Base-by-base conservation (phyloP, 2,329 filamentous ascomycete genomes). In the Aspergillus cejpii region DNA sequence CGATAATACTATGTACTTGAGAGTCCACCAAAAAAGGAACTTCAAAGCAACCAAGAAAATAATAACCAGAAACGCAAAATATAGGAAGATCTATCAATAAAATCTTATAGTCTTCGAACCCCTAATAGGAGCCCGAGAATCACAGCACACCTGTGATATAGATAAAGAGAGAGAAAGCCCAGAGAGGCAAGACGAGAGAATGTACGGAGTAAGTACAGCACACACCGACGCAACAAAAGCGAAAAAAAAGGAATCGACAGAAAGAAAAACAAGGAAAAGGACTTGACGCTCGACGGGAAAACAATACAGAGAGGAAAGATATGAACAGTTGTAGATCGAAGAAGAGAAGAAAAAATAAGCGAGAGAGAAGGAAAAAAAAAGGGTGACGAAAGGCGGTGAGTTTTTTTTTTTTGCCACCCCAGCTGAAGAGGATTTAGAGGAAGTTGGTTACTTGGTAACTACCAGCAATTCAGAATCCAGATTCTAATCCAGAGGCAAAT, bases 261-360 rank as follows among this genome's bases (percentile, higher is more conserved):
- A 48, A 46, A 43, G 37, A 44, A 26, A 41, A 48, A 37, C 38
- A 41, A 41, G 44, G 34, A n/a, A 41, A 44, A 43, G 38, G 33
- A 49, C 36, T n/a, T n/a, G 41, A 43, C 45, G 42, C 46, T 44
- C n/a, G 52, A 41, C 50, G 52, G 52, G 48, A 50, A 49, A 51
- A 44, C 43, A 50, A 49, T 43, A 51, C 36, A 43, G 45, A 45
- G 50, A 45, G 44, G 49, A 31, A 38, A 34, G 28, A 34, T 31
- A 44, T 8, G 37, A 39, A 31, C 39, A 40, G 34, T 27, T 34
- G 28, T 37, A 41, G 11, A 37, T 15, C 34, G 23, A 34, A 53
- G 39, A 49, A 50, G 36, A 17, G 39, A 41, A 47, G 40, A 46
- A 45, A 26, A 26, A 45, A 39, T 1, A 41, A 36, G 29, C 11